A percentile compares a stretch with the other conserved stretches of the same genome.
phyloP scores from a whole-genome alignment of 495 filamentous ascomycete genomes.

The Copromyces sp. region DNA sequence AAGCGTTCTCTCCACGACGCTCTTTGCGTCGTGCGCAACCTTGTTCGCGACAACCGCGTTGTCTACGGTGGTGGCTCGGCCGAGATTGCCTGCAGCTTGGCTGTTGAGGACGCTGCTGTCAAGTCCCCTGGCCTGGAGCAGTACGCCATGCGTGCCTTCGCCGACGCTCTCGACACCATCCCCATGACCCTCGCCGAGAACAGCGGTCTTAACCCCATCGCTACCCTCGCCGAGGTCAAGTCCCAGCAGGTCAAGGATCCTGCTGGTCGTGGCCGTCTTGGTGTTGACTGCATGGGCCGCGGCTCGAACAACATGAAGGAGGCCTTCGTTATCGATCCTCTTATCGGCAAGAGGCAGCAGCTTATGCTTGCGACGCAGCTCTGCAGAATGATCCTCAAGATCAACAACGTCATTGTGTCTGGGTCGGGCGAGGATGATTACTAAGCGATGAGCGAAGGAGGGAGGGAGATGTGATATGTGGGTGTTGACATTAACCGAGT shows the following conservation, averaged over 20 bases:
- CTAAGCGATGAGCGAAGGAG: conserved; percentile 33
- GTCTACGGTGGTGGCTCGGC: conserved; percentile 98
- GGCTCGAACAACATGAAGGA: conserved; percentile 95
- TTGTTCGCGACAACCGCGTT: conserved; percentile 91
- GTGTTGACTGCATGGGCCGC: conserved; percentile 94
- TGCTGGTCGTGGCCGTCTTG: conserved; percentile 52
- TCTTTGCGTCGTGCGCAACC: conserved; percentile 92
- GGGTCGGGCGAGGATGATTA: conserved; percentile 89
- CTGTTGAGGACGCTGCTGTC: conserved; percentile 89
- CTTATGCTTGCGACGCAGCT: conserved; percentile 92
- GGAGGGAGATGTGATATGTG: neutral
- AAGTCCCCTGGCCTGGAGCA: conserved; percentile 95
- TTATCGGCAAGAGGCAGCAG: conserved; percentile 97
- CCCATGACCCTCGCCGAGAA: conserved; percentile 98
- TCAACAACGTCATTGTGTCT: conserved; percentile 91
- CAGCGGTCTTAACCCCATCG: conserved; percentile 89
- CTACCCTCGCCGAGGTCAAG: conserved; percentile 90
- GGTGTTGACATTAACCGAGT: neutral
- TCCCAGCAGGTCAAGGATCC: conserved; percentile 89
- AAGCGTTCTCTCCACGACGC: conserved; percentile 96
- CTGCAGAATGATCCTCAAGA: conserved; percentile 98
- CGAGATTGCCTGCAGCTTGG: conserved; percentile 94
- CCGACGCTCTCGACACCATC: conserved; percentile 86
- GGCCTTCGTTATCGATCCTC: conserved; percentile 93
- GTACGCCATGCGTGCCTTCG: conserved; percentile 96